Evolutionary conservation across 345 rosid species (phyloP), one percentile per base, ranked within the genome.

Genomic region (Citrus mangshanensis): DNA sequence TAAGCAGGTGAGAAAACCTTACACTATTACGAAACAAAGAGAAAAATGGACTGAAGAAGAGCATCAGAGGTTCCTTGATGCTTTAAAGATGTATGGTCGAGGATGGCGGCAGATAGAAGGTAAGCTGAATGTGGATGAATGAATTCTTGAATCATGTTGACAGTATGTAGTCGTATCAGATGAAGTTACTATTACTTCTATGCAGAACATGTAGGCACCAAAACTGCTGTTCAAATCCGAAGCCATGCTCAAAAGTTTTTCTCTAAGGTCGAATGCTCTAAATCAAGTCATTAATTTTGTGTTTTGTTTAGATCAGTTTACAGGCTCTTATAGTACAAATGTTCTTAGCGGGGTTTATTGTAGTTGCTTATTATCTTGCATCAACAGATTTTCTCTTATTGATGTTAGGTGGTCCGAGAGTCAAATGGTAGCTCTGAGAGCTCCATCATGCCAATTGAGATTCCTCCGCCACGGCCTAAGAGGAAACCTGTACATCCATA

Each of bases 181-280:
- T 73, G 25, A 63, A 10, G 77, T 84, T 78, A 35, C 66, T 79
- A n/a, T 69, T 71, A 25, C 80, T 16, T 67, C 35, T 60, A 7
- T 82, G 89, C 98, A 95, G 98, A 91, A 74, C 93, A 91, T 76
- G 85, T 95, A 72, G 95, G 94, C 70, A 86, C 98, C 58, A 95
- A 95, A 87, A 90, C 97, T 27, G 94, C 97, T 37, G 94, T 95
- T 82, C 98, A 93, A 85, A 92, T 93, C 69, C 90, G 98, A 84
- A 93, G 98, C 93, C 98, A 95, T 86, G 98, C 98, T 82, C 98
- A 95, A 80, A 95, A 95, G 80, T 92, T 91, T 83, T 95, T 95
- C 91, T 87, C 94, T 35, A 95, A 93, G 98, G 98, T 95, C 68
- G 77, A 68, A 61, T 80, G 32, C 69, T 59, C 51, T 49, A 24